phyloP scores from a whole-genome alignment of 352 stramenopile genomes.

The Globisporangium polare region DNA sequence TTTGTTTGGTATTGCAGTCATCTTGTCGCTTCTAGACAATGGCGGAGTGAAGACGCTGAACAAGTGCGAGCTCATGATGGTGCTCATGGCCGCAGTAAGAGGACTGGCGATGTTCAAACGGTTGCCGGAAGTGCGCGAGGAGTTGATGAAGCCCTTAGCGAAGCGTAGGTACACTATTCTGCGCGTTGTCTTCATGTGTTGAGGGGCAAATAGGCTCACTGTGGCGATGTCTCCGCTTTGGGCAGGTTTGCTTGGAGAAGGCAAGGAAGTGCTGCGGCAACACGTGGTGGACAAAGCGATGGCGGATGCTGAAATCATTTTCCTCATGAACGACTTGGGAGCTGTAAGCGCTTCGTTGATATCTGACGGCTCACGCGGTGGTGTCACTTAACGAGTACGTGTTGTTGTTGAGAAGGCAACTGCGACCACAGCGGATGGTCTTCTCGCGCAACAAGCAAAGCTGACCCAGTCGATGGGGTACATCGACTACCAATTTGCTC shows the following conservation, averaged over 20 bases:
- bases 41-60: slow-evolving; percentile 55
- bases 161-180: slow-evolving; percentile 29
- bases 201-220: neutral
- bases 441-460: slow-evolving; percentile 47
- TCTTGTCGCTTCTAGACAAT: slow-evolving; percentile 61
- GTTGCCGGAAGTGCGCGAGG: slow-evolving; percentile 24
- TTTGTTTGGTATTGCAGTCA: slow-evolving; percentile 25
- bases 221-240: neutral
- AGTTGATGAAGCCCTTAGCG: slow-evolving; percentile 36
- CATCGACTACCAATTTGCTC: slow-evolving; percentile 37
- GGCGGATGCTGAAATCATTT: slow-evolving; percentile 65
- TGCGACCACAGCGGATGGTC: slow-evolving; percentile 39
- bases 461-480: slow-evolving; percentile 35
- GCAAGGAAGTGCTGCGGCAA: slow-evolving; percentile 33
- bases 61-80: slow-evolving; percentile 55
- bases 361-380: no score
- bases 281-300: slow-evolving; percentile 48
- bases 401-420: slow-evolving; percentile 19
- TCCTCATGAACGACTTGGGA: slow-evolving; percentile 76
- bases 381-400: neutral
- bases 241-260: slow-evolving; percentile 47
- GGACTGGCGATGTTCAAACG: slow-evolving; percentile 56
- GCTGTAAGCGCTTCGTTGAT: slow-evolving; percentile 23
- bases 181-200: no score
- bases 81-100: slow-evolving; percentile 37